Conservation (phyloP, 2,329 filamentous ascomycete species). For the Hypoxylon sp. region DNA sequence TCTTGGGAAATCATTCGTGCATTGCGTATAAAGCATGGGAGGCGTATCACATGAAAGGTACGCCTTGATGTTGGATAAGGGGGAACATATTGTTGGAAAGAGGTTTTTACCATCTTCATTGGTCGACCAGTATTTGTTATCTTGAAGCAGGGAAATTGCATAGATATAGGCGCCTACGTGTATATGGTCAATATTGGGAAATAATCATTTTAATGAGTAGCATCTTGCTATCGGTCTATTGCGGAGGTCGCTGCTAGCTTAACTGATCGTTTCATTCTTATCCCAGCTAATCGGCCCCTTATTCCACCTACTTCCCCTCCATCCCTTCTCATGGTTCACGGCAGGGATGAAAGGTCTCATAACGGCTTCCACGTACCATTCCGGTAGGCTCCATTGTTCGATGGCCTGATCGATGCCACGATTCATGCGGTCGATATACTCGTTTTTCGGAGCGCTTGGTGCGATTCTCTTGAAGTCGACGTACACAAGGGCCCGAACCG, state of each 20-base stretch:
- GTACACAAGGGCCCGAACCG: constrained; percentile 69
- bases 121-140: background rate
- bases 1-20: background rate
- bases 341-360: constrained; percentile 63
- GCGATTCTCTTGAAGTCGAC: constrained; percentile 63
- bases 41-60: background rate
- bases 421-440: constrained; percentile 77
- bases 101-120: background rate
- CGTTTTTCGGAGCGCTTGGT: constrained; percentile 62
- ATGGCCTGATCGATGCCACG: constrained; percentile 72
- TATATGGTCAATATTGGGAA: constrained; percentile 13
- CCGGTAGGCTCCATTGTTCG: constrained; percentile 66
- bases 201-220: constrained; percentile 5
- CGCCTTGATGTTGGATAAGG: background rate
- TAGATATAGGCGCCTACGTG: constrained; percentile 31
- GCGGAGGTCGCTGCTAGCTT: background rate
- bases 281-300: background rate
- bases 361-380: constrained; percentile 67
- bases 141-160: constrained; percentile 10
- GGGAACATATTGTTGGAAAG: background rate
- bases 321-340: background rate
- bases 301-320: too few species aligned
- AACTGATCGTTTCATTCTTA: constrained; percentile 2
- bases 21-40: background rate
- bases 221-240: constrained; percentile 9